These are phyloP conservation scores for Peronospora destructor DNA, from an alignment of 352 stramenopile genomes.

Conservation along the genomic window DNA sequence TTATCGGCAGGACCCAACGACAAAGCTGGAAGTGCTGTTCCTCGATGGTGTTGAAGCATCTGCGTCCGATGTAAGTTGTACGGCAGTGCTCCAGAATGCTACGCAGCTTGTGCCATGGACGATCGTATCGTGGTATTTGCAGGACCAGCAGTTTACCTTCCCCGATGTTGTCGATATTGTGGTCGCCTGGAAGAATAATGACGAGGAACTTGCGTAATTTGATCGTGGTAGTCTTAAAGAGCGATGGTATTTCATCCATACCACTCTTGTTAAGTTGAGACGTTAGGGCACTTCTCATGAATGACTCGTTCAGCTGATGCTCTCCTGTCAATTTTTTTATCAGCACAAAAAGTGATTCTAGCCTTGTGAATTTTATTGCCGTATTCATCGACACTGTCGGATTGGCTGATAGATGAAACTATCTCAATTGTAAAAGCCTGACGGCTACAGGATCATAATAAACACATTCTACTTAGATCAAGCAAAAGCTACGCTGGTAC, in stretches of 20 bases:
- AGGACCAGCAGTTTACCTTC: constrained; percentile 20
- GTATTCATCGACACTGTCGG: not conserved
- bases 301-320: not conserved
- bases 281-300: not conserved
- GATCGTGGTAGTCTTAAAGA: not conserved
- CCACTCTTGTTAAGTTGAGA: not conserved
- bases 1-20: constrained; percentile 13
- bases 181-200: constrained; percentile 8
- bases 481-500: no score
- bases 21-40: constrained; percentile 16
- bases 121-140: constrained; percentile 24
- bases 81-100: constrained; percentile 1
- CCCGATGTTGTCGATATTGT: constrained; percentile 22
- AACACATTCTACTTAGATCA: no score
- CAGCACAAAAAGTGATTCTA: not conserved
- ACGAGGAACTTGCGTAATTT: not conserved
- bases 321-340: not conserved
- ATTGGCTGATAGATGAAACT: not conserved
- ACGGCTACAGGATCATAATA: no score
- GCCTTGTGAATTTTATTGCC: not conserved
- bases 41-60: constrained; percentile 10
- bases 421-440: not conserved
- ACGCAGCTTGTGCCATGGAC: constrained; percentile 21
- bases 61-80: not conserved
- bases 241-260: not conserved